These are phyloP conservation scores for Rhexocercosporidium sp. DNA, from an alignment of 2,329 filamentous ascomycete species.

Conservation along the genomic window DNA sequence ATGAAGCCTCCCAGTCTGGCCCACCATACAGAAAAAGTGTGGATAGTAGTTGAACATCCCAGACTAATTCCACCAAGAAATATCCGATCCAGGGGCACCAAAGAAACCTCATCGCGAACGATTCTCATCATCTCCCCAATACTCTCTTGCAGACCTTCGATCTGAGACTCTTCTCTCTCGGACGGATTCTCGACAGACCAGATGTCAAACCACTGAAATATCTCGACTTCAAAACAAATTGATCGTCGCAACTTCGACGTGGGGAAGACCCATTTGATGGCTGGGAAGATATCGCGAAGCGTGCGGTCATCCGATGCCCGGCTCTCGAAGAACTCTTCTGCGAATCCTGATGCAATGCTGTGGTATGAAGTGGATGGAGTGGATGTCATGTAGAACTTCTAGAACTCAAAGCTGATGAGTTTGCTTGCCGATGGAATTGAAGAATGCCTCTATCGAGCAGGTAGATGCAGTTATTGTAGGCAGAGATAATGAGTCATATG, in stretches of 20 bases:
- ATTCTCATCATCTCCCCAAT: constrained; percentile 43
- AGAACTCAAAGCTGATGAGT: no score
- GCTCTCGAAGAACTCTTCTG: constrained; percentile 48
- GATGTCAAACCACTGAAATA: constrained; percentile 57
- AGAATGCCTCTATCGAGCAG: no score
- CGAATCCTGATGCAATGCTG: constrained; percentile 47
- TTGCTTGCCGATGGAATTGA: no score
- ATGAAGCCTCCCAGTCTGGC: not conserved
- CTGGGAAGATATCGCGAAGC: constrained; percentile 26
- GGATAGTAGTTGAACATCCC: constrained; percentile 49
- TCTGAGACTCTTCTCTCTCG: constrained; percentile 49
- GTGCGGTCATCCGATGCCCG: constrained; percentile 37
- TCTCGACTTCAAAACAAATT: constrained; percentile 37
- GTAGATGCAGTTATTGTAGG: not conserved
- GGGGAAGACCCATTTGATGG: constrained; percentile 30
- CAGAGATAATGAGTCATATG: not conserved
- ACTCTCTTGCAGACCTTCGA: constrained; percentile 47
- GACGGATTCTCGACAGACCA: constrained; percentile 46
- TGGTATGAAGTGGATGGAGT: constrained; percentile 48
- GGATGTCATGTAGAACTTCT: no score
- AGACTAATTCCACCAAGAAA: constrained; percentile 54
- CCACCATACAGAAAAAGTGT: constrained; percentile 45
- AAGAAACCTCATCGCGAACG: constrained; percentile 44
- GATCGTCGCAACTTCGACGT: constrained; percentile 37
- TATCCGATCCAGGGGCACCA: constrained; percentile 46